Percentiles rank a stretch among this genome's conserved stretches.
These are phyloP conservation scores for Aureobasidium lini DNA, from an alignment of 2,329 filamentous ascomycete species.

Conservation along the genomic window DNA sequence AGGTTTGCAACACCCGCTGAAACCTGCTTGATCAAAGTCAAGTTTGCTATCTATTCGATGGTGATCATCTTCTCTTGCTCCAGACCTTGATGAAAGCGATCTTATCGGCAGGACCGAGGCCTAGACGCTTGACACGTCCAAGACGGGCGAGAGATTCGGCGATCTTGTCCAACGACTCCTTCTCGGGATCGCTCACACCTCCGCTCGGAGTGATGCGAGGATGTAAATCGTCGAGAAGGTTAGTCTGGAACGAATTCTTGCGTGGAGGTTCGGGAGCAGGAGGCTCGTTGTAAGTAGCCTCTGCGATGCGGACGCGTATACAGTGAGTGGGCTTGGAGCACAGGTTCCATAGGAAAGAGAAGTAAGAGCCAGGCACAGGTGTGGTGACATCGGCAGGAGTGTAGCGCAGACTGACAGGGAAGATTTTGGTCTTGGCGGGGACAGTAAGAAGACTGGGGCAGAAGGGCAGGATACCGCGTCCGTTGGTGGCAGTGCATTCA, in stretches of 20 bases:
- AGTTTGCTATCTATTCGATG: not conserved
- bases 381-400: conserved; percentile 85
- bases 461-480: conserved; percentile 77
- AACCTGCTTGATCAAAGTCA: not conserved
- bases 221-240: conserved; percentile 40
- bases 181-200: conserved; percentile 49
- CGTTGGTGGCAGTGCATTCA: conserved; percentile 91
- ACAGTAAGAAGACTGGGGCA: conserved; percentile 67
- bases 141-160: conserved; percentile 81
- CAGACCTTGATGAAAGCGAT: conserved; percentile 69
- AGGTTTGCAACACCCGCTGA: not conserved
- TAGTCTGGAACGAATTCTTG: conserved; percentile 34
- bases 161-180: conserved; percentile 65
- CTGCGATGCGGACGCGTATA: conserved; percentile 84
- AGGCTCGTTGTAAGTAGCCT: conserved; percentile 49
- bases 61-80: conserved; percentile 27
- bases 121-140: conserved; percentile 81
- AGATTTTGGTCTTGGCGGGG: conserved; percentile 65
- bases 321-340: conserved; percentile 79
- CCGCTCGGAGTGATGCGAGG: conserved; percentile 18
- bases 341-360: conserved; percentile 75
- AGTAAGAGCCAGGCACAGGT: conserved; percentile 68
- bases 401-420: conserved; percentile 85
- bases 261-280: conserved; percentile 19
- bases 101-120: conserved; percentile 77